Evolutionary conservation across 2,329 filamentous ascomycete species (phyloP).

Genomic region (Curvularia sp.): DNA sequence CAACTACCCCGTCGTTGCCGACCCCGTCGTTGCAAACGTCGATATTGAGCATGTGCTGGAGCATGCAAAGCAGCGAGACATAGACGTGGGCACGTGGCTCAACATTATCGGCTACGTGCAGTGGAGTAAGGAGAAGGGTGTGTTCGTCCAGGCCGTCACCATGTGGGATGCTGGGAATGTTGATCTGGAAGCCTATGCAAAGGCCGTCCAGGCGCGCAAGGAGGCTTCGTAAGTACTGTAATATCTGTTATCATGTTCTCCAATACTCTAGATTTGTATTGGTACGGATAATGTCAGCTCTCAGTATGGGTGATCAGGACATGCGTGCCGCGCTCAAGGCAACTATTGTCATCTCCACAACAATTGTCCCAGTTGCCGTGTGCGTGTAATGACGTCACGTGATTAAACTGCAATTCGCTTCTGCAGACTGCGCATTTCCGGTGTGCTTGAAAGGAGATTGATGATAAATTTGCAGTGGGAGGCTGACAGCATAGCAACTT

Average conservation of each 20-base stretch:
- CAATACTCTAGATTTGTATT: neutral
- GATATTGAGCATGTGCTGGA: conserved; percentile 76
- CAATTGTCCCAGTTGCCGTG: neutral
- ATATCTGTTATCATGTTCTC: neutral
- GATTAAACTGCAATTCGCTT: neutral
- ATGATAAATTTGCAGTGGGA: neutral
- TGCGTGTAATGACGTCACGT: neutral
- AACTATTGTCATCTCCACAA: neutral
- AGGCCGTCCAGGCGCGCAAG: conserved; percentile 47
- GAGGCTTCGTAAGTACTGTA: neutral
- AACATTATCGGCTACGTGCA: conserved; percentile 84
- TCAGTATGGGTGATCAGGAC: neutral
- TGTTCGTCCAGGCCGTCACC: conserved; percentile 74
- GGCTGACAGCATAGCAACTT: neutral
- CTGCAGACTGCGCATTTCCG: neutral
- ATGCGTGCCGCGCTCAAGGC: neutral
- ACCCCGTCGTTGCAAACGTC: conserved; percentile 63
- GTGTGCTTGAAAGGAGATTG: neutral
- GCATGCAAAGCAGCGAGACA: conserved; percentile 67
- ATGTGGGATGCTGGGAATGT: conserved; percentile 80
- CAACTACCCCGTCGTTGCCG: conserved; percentile 59
- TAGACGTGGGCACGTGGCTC: conserved; percentile 81
- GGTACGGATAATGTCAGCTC: neutral
- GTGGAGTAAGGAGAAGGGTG: conserved; percentile 31
- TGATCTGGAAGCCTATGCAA: conserved; percentile 75